Evolutionary conservation across 257 asterid genomes (phyloP).

Genomic region (Ballota nigra): DNA sequence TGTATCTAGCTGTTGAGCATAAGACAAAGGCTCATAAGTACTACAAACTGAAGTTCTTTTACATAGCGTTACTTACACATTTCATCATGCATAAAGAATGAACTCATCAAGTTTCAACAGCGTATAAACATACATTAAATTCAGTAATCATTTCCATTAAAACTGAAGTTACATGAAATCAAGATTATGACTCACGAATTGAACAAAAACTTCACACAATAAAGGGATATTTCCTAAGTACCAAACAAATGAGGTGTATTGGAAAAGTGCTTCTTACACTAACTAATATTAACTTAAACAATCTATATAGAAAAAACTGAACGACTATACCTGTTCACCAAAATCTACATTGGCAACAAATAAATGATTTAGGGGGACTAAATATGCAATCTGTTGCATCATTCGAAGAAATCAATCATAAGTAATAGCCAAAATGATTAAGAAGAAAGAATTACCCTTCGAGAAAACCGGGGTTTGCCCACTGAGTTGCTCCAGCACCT

Average conservation of each 20-base stretch:
- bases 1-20: conserved; percentile 44
- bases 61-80: background rate
- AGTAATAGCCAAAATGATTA: background rate
- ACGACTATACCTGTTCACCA: background rate
- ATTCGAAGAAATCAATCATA: background rate
- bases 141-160: background rate
- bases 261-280: background rate
- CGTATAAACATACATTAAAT: background rate
- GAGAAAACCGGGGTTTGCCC: conserved; percentile 43
- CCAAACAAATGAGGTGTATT: background rate
- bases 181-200: background rate
- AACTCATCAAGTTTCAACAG: background rate
- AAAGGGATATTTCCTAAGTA: background rate
- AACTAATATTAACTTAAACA: background rate
- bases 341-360: background rate
- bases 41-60: background rate
- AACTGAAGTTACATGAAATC: background rate
- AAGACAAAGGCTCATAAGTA: background rate
- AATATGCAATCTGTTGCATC: background rate
- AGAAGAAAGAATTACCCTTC: conserved; percentile 26
- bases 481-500: conserved; percentile 48
- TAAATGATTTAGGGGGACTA: background rate
- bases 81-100: background rate
- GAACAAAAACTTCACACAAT: background rate
- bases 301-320: too few relatives aligned